Conservation (phyloP, 164 flowering plant genomes). For the Nymphaea thermarum region DNA sequence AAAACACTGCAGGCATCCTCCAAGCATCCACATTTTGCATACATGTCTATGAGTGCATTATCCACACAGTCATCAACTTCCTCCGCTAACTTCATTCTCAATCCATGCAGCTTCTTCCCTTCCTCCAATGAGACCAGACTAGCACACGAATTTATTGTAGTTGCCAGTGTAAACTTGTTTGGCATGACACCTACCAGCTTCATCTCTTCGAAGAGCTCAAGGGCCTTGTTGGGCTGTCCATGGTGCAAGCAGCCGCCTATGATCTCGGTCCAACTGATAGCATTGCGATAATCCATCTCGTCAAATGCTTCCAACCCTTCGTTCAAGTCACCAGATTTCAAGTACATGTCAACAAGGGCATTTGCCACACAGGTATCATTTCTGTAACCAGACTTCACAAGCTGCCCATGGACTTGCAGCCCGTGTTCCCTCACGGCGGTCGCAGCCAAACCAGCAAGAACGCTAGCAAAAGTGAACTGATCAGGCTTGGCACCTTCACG, state of each 20-base stretch:
- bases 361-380: conserved; percentile 62
- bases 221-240: conserved; percentile 45
- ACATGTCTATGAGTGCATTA: conserved; percentile 75
- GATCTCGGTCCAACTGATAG: conserved; percentile 67
- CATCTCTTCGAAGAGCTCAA: conserved; percentile 42
- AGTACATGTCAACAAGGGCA: conserved; percentile 59
- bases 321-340: conserved; percentile 34
- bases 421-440: conserved; percentile 30
- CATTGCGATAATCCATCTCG: conserved; percentile 48
- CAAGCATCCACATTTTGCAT: conserved; percentile 68
- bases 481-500: conserved; percentile 41
- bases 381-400: conserved; percentile 55
- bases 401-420: conserved; percentile 55
- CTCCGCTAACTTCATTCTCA: conserved; percentile 52
- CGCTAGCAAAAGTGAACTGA: conserved; percentile 44
- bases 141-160: conserved; percentile 67
- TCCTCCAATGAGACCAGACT: conserved; percentile 44
- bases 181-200: conserved; percentile 35
- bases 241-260: conserved; percentile 59
- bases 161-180: conserved; percentile 59
- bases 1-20: conserved; percentile 45
- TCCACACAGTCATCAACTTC: conserved; percentile 49
- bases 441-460: conserved; percentile 56
- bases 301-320: conserved; percentile 45
- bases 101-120: conserved; percentile 53